Evolutionary conservation across 2,329 filamentous ascomycete species (phyloP), one percentile per base, ranked within the genome.

Genomic region (Aspergillus chevalieri): DNA sequence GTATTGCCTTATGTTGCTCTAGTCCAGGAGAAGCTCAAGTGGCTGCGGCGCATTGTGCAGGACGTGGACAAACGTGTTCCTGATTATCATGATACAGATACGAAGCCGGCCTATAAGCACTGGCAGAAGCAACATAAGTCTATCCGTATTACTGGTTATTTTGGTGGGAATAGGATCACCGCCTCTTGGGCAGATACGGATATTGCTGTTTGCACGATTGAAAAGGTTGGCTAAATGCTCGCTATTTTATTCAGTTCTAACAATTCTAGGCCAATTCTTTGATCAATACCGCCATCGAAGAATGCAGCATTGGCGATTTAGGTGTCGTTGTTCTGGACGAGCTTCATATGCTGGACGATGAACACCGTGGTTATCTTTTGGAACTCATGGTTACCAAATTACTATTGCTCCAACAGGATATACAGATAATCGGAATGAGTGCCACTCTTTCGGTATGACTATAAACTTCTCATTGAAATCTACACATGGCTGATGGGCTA

Each of bases 291-390:
- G 84, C 86, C 12, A 87, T 90, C 55, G 83, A 87, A 53, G 84
- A 90, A 54, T 82, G 79, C 60, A 81, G 76, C 3, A 78, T 89
- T 51, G 72, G 76, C n/a, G 76, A 82, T 17, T 70, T 91, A 41
- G 80, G 79, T 43, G 74, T 83, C 9, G 80, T 89, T 15, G 84
- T 90, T 12, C 73, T 90, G 30, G 87, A 91, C 59, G 87, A 91
- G 63, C 71, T 90, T n/a, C 87, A 91, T 63, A 89, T 91, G 85
- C 76, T 90, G 42, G 84, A 89, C 57, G 87, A 90, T 62, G 84
- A 85, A 53, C 79, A 84, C 56, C 81, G 87, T 10, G 87, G 87
- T 3, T 90, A 90, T 62, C 74, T 90, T 1, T 72, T 90, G 48
- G 87, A 91, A 62, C 72, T 90, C 5, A 81, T 89, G 68, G 82